Percentiles rank a stretch among this genome's conserved stretches.
These are phyloP conservation scores for Ustilago curta DNA, from an alignment of 1,284 basidiomycete genomes.

Conservation along the genomic window DNA sequence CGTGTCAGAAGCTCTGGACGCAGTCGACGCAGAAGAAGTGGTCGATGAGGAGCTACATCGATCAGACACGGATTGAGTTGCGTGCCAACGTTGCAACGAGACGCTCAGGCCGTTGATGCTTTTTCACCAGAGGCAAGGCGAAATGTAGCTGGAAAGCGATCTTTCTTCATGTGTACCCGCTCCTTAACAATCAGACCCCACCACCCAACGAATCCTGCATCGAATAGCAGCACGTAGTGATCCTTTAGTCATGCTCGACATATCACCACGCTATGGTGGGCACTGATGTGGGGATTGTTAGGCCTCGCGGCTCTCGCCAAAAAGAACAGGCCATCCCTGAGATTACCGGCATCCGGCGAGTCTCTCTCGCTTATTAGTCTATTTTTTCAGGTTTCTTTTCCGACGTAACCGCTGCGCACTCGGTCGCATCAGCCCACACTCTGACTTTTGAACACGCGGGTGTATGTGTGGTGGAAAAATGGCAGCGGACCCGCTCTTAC, in stretches of 20 bases:
- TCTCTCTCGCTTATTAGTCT: too few species aligned
- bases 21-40: background rate
- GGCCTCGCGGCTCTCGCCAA: too few species aligned
- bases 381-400: background rate
- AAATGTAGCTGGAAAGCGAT: background rate
- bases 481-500: too few species aligned
- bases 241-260: too few species aligned
- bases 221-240: background rate
- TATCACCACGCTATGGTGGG: background rate
- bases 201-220: background rate
- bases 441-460: background rate
- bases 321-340: too few species aligned
- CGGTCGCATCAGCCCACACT: slow-evolving; percentile 2
- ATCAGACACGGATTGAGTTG: background rate
- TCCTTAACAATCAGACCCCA: too few species aligned
- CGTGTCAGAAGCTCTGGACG: background rate
- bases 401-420: background rate
- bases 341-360: too few species aligned
- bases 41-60: slow-evolving; percentile 7
- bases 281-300: too few species aligned
- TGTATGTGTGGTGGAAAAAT: background rate
- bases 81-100: slow-evolving; percentile 28
- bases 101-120: slow-evolving; percentile 22
- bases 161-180: background rate
- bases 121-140: slow-evolving; percentile 25